Evolutionary conservation across 2,329 filamentous ascomycete genomes (phyloP).

Genomic region (Exophiala viscosa): DNA sequence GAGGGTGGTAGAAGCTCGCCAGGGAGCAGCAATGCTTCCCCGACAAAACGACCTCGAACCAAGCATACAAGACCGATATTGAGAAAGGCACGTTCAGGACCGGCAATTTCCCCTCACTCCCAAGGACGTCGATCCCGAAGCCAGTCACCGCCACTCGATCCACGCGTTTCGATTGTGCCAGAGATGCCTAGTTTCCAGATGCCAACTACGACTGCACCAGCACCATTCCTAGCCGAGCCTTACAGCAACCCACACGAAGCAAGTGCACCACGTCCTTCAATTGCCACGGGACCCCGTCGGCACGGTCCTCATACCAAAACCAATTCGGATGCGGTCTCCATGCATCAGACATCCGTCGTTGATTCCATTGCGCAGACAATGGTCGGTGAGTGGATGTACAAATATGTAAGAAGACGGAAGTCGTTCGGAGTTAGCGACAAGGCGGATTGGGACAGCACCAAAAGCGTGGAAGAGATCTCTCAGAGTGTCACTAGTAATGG

Average conservation of each 20-base stretch:
- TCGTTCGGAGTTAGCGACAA: constrained; percentile 77
- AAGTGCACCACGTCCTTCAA: constrained; percentile 27
- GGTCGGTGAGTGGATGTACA: constrained; percentile 72
- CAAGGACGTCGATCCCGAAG: constrained; percentile 38
- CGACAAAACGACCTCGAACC: constrained; percentile 48
- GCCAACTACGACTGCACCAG: constrained; percentile 15
- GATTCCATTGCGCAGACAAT: constrained; percentile 97
- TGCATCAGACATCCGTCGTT: constrained; percentile 75
- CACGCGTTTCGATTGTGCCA: constrained; percentile 28
- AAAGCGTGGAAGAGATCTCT: constrained; percentile 63
- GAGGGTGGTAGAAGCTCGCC: constrained; percentile 78
- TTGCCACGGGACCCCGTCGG: constrained; percentile 48
- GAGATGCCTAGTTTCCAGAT: constrained; percentile 34
- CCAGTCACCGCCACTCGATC: constrained; percentile 40
- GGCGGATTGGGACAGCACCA: constrained; percentile 51
- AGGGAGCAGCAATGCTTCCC: constrained; percentile 53
- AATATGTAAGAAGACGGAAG: constrained; percentile 60
- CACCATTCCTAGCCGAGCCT: constrained; percentile 7
- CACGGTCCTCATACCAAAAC: constrained; percentile 33
- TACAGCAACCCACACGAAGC: constrained; percentile 21
- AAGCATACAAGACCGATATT: constrained; percentile 52
- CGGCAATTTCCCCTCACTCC: constrained; percentile 37
- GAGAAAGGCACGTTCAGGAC: constrained; percentile 79
- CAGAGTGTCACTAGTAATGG: constrained; percentile 64
- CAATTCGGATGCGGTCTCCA: constrained; percentile 55